phyloP scores from a whole-genome alignment of 1,284 basidiomycete genomes.

The Athelia sp. region DNA sequence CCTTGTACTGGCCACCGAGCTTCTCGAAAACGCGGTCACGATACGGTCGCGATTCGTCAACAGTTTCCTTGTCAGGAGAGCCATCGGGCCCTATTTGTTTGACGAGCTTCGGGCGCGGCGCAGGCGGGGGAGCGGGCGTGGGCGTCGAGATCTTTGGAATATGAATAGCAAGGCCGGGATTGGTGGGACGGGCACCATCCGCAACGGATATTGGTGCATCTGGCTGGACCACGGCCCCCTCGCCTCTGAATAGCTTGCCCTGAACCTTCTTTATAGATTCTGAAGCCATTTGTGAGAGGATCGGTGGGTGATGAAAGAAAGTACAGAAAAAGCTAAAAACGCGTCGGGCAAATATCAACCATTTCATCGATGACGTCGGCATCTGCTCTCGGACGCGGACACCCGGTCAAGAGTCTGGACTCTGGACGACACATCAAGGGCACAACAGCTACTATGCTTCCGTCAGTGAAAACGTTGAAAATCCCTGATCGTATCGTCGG shows the following conservation, averaged over 20 bases:
- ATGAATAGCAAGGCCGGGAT: slow-evolving; percentile 65
- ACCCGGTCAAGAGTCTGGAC: too few species aligned
- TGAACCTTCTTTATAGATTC: slow-evolving; percentile 60
- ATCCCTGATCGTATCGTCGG: too few species aligned
- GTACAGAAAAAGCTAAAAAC: neutral
- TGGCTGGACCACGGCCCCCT: slow-evolving; percentile 17
- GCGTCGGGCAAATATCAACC: neutral
- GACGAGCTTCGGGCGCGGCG: slow-evolving; percentile 39
- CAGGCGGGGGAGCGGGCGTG: slow-evolving; percentile 23
- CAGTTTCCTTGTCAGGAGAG: slow-evolving; percentile 16
- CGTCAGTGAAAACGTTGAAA: too few species aligned
- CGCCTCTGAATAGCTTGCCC: slow-evolving; percentile 67
- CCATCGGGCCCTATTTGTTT: slow-evolving; percentile 35
- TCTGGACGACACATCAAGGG: too few species aligned
- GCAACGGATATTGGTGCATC: slow-evolving; percentile 11
- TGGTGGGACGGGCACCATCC: slow-evolving; percentile 24
- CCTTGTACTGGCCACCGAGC: slow-evolving; percentile 57
- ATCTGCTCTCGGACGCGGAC: too few species aligned
- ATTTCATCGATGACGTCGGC: too few species aligned
- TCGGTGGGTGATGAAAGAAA: neutral
- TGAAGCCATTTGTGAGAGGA: slow-evolving; percentile 28
- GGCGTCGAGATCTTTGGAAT: slow-evolving; percentile 56
- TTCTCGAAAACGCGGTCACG: slow-evolving; percentile 55
- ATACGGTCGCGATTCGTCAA: slow-evolving; percentile 34
- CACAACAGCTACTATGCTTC: too few species aligned